Evolutionary conservation across 2,329 filamentous ascomycete species (phyloP), one percentile per base, ranked within the genome.

Genomic region (Cladosporium velox): DNA sequence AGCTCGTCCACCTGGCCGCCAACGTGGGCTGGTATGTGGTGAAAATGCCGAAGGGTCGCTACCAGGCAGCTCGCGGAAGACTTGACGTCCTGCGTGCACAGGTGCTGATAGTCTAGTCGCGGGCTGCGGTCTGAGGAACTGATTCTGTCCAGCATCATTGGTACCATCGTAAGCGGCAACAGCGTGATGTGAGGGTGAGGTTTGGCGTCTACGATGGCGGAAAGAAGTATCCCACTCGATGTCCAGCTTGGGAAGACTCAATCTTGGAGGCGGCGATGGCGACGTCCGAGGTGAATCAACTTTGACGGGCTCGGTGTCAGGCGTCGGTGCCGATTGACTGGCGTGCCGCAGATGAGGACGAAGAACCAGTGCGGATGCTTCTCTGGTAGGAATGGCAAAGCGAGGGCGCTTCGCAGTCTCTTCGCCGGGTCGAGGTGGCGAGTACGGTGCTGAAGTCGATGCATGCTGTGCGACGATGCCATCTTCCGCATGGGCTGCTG

Each of bases 51-150:
- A 24, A 21, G 18, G n/a, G 8, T 18, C 41, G 10, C 44, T 7
- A n/a, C 59, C 59, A 32, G 61, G 54, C 11, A 58, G n/a, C 12
- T 55, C 61, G 15, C 51, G 61, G 24, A 57, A 64, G 7, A 64
- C 61, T 12, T 51, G 32, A 18, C 61, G 51, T 2, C 57, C 51
- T 15, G 64, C 58, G 44, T 49, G 58, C 1, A 32, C 14, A n/a
- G 44, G 57, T 11, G 26, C 28, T 15, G 44, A 54, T 1, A 24
- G 6, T 51, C 44, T 1, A 18, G 26, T 30, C 12, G 28, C 10
- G 1, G 59, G 28, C 18, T 21, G 15, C 7, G 59, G n/a, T 49
- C 38, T 14, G 30, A 18, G 21, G 2, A 11, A 8, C 2, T 10
- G 32, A 1, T 14, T 8, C 10, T 58, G n/a, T 26, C 8, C n/a